Percentiles rank a stretch among this genome's conserved stretches.
Conservation (phyloP, 257 asterid genomes). For the Ilex aquifolium region DNA sequence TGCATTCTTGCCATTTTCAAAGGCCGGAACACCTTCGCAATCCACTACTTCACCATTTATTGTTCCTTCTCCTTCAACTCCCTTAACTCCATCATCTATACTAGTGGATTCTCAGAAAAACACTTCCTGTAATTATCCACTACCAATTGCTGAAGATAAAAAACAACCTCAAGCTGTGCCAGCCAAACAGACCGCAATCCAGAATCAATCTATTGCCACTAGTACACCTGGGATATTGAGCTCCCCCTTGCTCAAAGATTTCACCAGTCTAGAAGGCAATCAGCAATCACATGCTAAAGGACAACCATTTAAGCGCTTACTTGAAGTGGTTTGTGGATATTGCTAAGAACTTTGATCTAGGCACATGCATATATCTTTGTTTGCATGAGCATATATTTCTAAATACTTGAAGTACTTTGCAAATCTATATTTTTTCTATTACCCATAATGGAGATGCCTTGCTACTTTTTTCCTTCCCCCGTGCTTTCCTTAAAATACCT, state of each 20-base stretch:
- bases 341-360: too few relatives aligned
- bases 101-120: constrained; percentile 26
- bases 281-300: constrained; percentile 8
- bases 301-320: constrained; percentile 22
- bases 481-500: too few relatives aligned
- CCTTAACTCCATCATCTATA: constrained; percentile 36
- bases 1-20: constrained; percentile 17
- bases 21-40: constrained; percentile 15
- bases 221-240: constrained; percentile 11
- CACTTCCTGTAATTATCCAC: constrained; percentile 10
- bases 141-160: constrained; percentile 22
- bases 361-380: too few relatives aligned
- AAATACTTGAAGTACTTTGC: constrained; percentile 3
- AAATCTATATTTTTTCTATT: constrained; percentile 1
- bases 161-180: constrained; percentile 11
- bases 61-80: constrained; percentile 41
- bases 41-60: constrained; percentile 28
- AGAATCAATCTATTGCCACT: constrained; percentile 8
- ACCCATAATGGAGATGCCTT: too few relatives aligned
- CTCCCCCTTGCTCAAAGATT: constrained; percentile 24
- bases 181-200: too few relatives aligned
- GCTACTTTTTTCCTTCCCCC: too few relatives aligned
- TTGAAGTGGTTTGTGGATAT: constrained; percentile 26
- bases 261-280: constrained; percentile 15
- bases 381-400: too few relatives aligned